These are phyloP conservation scores for Aegilops longissima DNA, from an alignment of 176 grass and related monocot genomes.

Conservation along the genomic window DNA sequence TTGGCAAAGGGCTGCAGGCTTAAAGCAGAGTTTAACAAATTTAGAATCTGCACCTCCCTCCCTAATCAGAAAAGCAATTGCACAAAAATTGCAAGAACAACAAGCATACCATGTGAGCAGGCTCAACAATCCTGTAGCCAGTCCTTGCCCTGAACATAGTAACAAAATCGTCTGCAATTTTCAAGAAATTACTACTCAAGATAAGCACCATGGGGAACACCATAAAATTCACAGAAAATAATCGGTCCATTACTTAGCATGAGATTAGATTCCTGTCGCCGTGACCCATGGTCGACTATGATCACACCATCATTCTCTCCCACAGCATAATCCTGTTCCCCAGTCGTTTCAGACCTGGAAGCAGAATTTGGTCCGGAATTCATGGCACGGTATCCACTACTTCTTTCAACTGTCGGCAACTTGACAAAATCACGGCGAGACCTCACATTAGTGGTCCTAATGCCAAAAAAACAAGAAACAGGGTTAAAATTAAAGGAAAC, in stretches of 20 bases:
- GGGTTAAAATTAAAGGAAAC: not conserved
- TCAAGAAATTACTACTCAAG: slow-evolving; percentile 18
- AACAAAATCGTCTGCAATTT: slow-evolving; percentile 74
- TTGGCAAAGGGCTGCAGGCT: not conserved
- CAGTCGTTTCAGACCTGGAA: not conserved
- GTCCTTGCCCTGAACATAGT: slow-evolving; percentile 76
- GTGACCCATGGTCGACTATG: slow-evolving; percentile 94
- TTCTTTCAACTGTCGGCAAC: slow-evolving; percentile 26
- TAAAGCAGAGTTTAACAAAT: not conserved
- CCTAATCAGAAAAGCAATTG: not conserved
- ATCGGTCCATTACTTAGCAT: slow-evolving; percentile 67
- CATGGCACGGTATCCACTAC: slow-evolving; percentile 26
- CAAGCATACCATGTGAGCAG: slow-evolving; percentile 87
- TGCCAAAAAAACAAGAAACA: slow-evolving; percentile 9
- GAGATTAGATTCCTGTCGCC: slow-evolving; percentile 84
- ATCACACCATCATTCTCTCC: slow-evolving; percentile 70
- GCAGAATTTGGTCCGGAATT: not conserved
- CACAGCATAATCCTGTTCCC: slow-evolving; percentile 9
- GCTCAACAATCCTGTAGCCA: slow-evolving; percentile 72
- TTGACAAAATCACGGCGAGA: slow-evolving; percentile 23
- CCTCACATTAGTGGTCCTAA: slow-evolving; percentile 35
- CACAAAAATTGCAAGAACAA: not conserved
- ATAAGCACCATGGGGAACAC: not conserved
- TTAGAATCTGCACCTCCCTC: not conserved
- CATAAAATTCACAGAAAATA: not conserved